Base-by-base conservation (phyloP, 2,329 filamentous ascomycete species). In the Capronia epimyces region DNA sequence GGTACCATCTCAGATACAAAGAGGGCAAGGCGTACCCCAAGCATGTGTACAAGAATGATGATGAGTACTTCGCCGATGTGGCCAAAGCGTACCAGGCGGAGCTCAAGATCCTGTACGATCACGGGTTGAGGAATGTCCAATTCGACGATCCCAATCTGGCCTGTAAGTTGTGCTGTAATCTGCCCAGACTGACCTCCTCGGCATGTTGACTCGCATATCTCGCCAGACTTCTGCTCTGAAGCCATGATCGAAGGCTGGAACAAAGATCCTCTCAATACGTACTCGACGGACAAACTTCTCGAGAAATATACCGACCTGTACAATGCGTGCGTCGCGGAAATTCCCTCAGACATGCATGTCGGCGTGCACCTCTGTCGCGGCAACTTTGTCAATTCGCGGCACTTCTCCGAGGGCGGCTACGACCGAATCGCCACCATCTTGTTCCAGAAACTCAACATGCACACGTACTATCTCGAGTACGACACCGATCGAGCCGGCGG, bases 231-330 rank as follows among this genome's bases (percentile, higher is more conserved):
- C 66, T 85, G 82, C 67, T 82, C 78, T 16, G 71, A 82, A 53
- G 77, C 80, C 63, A 84, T 85, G 76, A 75, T 83, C 36, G 69
- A 78, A 32, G 82, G 81, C 3, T 85, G 80, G 79, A 75, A 75
- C 27, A 77, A 77, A 13, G 83, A 86, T 64, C 69, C 74, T 45
- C 75, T 79, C 60, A 86, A 87, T 64, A 76, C 75, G 44, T 79
- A 80, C 64, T 77, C 79, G 1, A 76, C 83, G 2, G 82, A 84
- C 39, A 79, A 82, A 59, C 80, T 86, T 25, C 75, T 87, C 5
- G 82, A 85, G 57, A 77, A 80, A 7, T 87, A 87, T 68, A 84
- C 87, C 63, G 70, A 74, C 45, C 78, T 86, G 55, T 87, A 87
- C 73, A 87, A 87, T 65, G 80, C 83, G 62, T 80, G 75, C 60